Conservation (phyloP, 1,284 basidiomycete species). For the Phaffia rhodozyma region DNA sequence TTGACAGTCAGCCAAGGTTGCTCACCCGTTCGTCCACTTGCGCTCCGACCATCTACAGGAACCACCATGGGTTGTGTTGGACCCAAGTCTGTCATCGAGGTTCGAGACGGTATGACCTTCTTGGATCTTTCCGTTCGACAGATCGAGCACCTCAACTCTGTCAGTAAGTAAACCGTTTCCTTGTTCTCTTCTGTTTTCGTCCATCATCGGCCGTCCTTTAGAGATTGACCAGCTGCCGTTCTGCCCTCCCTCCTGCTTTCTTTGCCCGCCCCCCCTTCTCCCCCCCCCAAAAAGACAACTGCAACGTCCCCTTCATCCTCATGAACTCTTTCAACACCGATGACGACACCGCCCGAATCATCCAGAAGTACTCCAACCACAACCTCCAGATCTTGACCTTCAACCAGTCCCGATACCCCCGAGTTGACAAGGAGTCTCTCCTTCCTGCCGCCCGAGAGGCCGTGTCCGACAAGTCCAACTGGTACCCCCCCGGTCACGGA, state of each 20-base stretch:
- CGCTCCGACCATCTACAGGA: neutral
- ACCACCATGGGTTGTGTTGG: slow-evolving; percentile 40
- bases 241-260: slow-evolving; percentile 27
- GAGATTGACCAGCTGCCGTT: neutral
- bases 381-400: slow-evolving; percentile 84
- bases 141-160: slow-evolving; percentile 65
- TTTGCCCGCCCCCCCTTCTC: neutral
- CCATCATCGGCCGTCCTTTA: neutral
- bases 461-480: slow-evolving; percentile 85
- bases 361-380: slow-evolving; percentile 98
- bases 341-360: slow-evolving; percentile 91
- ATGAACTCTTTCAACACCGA: slow-evolving; percentile 99
- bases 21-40: neutral
- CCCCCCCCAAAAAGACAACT: slow-evolving; percentile 30
- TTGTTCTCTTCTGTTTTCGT: neutral
- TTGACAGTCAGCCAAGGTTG: slow-evolving; percentile 21
- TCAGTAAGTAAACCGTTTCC: slow-evolving; percentile 1
- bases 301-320: slow-evolving; percentile 91
- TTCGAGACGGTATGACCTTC: slow-evolving; percentile 98
- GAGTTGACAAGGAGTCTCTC: slow-evolving; percentile 89
- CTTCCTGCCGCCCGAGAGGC: slow-evolving; percentile 78
- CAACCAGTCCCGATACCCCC: slow-evolving; percentile 97
- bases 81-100: slow-evolving; percentile 75
- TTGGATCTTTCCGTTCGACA: slow-evolving; percentile 93
- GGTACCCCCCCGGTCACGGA: slow-evolving; percentile 99